phyloP scores from a whole-genome alignment of 192 early-diverging fungal genomes.

The Podochytrium sp. region DNA sequence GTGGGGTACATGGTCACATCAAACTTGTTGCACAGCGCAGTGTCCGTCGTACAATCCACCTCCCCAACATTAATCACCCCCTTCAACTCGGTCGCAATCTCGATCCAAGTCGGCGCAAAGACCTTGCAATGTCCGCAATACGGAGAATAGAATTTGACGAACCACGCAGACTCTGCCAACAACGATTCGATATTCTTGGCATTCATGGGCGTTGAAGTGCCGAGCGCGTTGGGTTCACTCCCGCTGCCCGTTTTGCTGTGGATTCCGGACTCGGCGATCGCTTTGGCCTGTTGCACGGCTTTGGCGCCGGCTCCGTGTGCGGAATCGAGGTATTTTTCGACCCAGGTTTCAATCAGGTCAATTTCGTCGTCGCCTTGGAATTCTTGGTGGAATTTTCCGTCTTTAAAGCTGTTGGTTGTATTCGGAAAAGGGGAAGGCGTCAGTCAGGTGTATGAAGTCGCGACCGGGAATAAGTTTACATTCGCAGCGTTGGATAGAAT shows the following conservation, averaged over 20 bases:
- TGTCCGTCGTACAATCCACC: constrained; percentile 80
- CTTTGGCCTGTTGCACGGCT: constrained; percentile 2
- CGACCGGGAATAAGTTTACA: background rate
- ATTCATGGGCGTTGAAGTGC: background rate
- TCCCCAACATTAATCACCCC: constrained; percentile 80
- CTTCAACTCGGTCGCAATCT: constrained; percentile 64
- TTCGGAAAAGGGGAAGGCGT: background rate
- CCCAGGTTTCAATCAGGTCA: background rate
- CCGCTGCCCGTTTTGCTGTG: background rate
- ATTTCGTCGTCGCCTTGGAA: constrained; percentile 22
- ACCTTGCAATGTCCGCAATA: constrained; percentile 89
- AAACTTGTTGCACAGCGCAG: constrained; percentile 63
- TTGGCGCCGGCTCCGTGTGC: constrained; percentile 8
- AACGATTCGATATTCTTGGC: constrained; percentile 3
- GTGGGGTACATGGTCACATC: constrained; percentile 86
- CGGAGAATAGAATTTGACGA: constrained; percentile 76
- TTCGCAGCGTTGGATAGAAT: constrained; percentile 21
- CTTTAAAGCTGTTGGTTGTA: constrained; percentile 16
- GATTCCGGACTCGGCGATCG: background rate
- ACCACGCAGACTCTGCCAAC: constrained; percentile 5
- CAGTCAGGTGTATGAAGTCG: background rate
- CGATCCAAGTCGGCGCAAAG: constrained; percentile 78
- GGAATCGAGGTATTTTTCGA: constrained; percentile 2
- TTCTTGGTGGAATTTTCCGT: constrained; percentile 3
- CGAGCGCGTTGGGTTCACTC: background rate